These are phyloP conservation scores for Arachis monticola DNA, from an alignment of 331 rosid species.

Conservation along the genomic window DNA sequence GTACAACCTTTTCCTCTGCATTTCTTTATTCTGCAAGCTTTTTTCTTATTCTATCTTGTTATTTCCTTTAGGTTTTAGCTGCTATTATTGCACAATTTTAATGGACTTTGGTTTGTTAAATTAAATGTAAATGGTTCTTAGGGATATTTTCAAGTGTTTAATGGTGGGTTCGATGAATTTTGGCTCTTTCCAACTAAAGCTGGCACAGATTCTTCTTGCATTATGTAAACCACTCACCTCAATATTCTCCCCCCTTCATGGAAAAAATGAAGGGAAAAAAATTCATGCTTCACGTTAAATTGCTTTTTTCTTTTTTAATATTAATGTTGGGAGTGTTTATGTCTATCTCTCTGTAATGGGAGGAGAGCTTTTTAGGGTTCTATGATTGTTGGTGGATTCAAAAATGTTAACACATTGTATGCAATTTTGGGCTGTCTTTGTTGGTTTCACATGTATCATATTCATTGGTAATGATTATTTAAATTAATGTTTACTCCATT, in stretches of 20 bases:
- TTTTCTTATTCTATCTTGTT: too few species aligned
- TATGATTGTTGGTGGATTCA: constrained; percentile 19
- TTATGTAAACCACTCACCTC: neutral
- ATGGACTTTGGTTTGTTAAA: too few species aligned
- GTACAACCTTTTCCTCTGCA: too few species aligned
- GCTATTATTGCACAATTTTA: too few species aligned
- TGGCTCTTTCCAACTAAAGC: constrained; percentile 53
- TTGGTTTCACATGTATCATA: constrained; percentile 3
- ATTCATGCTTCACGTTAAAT: constrained; percentile 39
- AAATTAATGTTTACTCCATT: too few species aligned
- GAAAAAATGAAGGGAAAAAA: neutral
- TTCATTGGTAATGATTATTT: too few species aligned
- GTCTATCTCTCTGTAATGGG: neutral
- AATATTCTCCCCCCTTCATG: constrained; percentile 39
- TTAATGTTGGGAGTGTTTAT: neutral
- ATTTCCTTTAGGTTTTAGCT: too few species aligned
- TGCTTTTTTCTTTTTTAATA: constrained; percentile 29
- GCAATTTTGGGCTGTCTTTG: constrained; percentile 27
- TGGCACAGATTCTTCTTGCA: constrained; percentile 58
- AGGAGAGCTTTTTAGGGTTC: constrained; percentile 35
- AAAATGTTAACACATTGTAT: constrained; percentile 15
- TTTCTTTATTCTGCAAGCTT: too few species aligned
- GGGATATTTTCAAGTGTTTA: constrained; percentile 39
- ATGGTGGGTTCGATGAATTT: constrained; percentile 47
- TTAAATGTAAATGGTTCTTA: too few species aligned